These are phyloP conservation scores for Psilocybe sp. DNA, from an alignment of 768 basidiomycete genomes.

Conservation along the genomic window DNA sequence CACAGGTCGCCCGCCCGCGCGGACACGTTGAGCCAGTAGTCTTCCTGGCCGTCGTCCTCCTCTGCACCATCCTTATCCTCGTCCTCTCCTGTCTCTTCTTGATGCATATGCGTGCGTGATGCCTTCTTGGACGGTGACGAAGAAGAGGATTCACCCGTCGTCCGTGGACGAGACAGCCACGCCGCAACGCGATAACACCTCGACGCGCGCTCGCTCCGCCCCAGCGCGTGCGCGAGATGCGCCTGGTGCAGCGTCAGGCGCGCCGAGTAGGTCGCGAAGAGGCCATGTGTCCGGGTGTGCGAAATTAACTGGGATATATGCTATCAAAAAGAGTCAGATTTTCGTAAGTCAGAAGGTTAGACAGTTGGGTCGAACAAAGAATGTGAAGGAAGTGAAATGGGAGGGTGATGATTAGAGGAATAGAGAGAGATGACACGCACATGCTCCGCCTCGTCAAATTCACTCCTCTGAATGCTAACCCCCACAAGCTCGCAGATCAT, in stretches of 20 bases:
- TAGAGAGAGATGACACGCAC: slow-evolving; percentile 29
- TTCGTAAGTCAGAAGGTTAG: too few species aligned
- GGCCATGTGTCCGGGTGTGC: slow-evolving; percentile 53
- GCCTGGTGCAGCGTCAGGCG: slow-evolving; percentile 68
- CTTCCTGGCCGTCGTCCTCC: slow-evolving; percentile 26
- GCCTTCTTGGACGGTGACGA: too few species aligned
- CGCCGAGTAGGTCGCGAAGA: slow-evolving; percentile 56
- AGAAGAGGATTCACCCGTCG: neutral
- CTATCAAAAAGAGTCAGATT: slow-evolving; percentile 1
- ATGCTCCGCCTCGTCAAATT: slow-evolving; percentile 61
- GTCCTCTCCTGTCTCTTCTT: too few species aligned
- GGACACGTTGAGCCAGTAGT: slow-evolving; percentile 30
- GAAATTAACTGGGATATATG: slow-evolving; percentile 43
- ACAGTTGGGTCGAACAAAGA: too few species aligned
- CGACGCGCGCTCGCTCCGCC: slow-evolving; percentile 48
- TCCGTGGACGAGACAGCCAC: slow-evolving; percentile 30
- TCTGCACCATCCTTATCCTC: neutral
- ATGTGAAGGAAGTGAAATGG: neutral
- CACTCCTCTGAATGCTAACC: slow-evolving; percentile 52
- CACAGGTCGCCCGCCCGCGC: slow-evolving; percentile 32
- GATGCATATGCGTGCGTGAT: too few species aligned
- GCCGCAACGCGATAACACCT: slow-evolving; percentile 66
- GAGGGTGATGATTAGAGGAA: too few species aligned
- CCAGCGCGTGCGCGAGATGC: slow-evolving; percentile 70
- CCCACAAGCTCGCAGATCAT: slow-evolving; percentile 67